These are phyloP conservation scores for Neurospora terricola DNA, from an alignment of 495 filamentous ascomycete species.

Conservation along the genomic window DNA sequence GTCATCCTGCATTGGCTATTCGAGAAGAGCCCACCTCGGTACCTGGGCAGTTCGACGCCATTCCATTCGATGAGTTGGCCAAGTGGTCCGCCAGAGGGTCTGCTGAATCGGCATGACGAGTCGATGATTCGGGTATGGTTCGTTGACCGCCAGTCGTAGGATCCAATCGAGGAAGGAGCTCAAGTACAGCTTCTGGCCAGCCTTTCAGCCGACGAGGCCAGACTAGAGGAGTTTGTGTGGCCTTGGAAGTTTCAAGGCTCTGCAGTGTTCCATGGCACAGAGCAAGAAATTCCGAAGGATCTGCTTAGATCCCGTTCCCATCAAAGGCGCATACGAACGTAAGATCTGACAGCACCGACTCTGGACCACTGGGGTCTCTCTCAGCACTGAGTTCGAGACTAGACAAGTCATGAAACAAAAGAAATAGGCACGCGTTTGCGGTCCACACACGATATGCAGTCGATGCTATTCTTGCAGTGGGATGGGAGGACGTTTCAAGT, in stretches of 20 bases:
- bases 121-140: neutral
- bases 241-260: neutral
- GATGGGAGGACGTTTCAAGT: neutral
- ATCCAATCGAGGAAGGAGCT: neutral
- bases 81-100: constrained; percentile 4
- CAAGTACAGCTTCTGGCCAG: neutral
- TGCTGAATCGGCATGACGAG: neutral
- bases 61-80: neutral
- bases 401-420: constrained; percentile 1
- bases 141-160: constrained; percentile 8
- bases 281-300: neutral
- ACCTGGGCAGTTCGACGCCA: neutral
- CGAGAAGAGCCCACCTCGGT: neutral
- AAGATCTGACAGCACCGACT: constrained; percentile 8
- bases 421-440: neutral
- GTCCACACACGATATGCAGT: neutral
- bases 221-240: neutral
- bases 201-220: neutral
- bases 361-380: constrained; percentile 3
- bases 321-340: neutral
- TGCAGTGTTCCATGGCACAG: neutral
- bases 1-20: constrained; percentile 3
- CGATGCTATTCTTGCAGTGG: neutral
- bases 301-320: neutral
- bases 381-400: constrained; percentile 6